Conservation (phyloP, 176 grass and related monocot species). For the Puccinellia tenuiflora region DNA sequence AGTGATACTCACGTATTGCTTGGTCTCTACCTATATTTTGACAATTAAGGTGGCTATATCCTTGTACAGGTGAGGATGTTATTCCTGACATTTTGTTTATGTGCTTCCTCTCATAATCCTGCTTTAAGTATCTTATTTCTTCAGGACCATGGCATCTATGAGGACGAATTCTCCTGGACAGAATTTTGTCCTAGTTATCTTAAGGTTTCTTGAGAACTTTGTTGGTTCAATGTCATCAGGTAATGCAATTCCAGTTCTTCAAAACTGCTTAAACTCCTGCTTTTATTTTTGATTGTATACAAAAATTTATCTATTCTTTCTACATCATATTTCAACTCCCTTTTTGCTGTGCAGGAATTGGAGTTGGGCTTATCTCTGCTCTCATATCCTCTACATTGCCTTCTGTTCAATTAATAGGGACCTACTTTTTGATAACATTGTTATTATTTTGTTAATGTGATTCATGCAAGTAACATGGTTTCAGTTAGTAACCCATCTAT, state of each 20-base stretch:
- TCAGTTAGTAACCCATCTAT: background rate
- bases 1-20: slow-evolving; percentile 27
- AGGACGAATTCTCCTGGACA: slow-evolving; percentile 41
- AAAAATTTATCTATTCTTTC: background rate
- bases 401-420: slow-evolving; percentile 7
- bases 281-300: background rate
- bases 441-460: background rate
- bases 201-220: slow-evolving; percentile 72
- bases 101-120: background rate
- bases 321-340: slow-evolving; percentile 8
- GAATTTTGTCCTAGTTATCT: slow-evolving; percentile 47
- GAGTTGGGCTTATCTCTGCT: slow-evolving; percentile 65
- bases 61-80: slow-evolving; percentile 68
- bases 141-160: slow-evolving; percentile 61
- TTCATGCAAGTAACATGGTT: background rate
- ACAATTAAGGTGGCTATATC: slow-evolving; percentile 87
- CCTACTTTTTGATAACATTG: background rate
- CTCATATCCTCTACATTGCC: slow-evolving; percentile 56
- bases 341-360: slow-evolving; percentile 41
- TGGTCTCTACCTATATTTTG: slow-evolving; percentile 16
- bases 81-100: background rate
- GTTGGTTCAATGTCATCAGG: slow-evolving; percentile 74
- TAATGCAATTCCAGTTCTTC: background rate
- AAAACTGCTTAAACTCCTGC: background rate
- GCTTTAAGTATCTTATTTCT: slow-evolving; percentile 13